Base-by-base conservation (phyloP, 176 grass and related monocot genomes). In the Dendrocalamus sinicus region DNA sequence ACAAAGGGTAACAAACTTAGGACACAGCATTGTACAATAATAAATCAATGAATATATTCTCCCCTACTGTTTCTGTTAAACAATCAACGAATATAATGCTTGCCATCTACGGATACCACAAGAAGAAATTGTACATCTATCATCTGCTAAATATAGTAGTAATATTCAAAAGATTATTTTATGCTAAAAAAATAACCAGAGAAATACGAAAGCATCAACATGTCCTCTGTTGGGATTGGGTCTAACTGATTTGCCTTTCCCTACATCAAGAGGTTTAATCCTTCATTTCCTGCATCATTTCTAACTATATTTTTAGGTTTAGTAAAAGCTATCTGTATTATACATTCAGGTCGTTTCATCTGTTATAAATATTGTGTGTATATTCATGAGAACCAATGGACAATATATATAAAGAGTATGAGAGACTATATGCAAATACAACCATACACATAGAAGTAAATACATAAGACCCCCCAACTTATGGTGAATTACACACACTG, bases 141-240 rank as follows among this genome's bases (percentile, higher is more conserved):
- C 44, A 13, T 72, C 22, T 13, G 40, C 59, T 81, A 77, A 76
- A 57, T 26, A 37, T 58, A 67, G 39, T 43, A 85, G 50, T 65
- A 65, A 75, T 54, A 66, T 32, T 87, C 19, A 51, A 67, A 69
- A 2, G 72, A 68, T 82, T 28, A 35, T 60, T 79, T 89, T 48
- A 65, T 50, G 23, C 41, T 57, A 84, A 72, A 72, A 72, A 72
- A 37, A 54, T 37, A 81, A 67, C 62, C 19, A 46, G 45, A 78
- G 17, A 83, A 67, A 70, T 72, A 78, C 45, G 46, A 71, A 60
- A 30, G 57, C 16, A 47, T 17, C 35, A 45, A 23, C 32, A 55
- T 67, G 32, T 28, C 61, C 72, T 76, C 19, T 63, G 17, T 40
- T 75, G 58, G 71, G 76, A 64, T 30, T 64, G 40, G 61, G 16